Conservation (phyloP, 2,329 filamentous ascomycete genomes). For the Neurospora sp. region DNA sequence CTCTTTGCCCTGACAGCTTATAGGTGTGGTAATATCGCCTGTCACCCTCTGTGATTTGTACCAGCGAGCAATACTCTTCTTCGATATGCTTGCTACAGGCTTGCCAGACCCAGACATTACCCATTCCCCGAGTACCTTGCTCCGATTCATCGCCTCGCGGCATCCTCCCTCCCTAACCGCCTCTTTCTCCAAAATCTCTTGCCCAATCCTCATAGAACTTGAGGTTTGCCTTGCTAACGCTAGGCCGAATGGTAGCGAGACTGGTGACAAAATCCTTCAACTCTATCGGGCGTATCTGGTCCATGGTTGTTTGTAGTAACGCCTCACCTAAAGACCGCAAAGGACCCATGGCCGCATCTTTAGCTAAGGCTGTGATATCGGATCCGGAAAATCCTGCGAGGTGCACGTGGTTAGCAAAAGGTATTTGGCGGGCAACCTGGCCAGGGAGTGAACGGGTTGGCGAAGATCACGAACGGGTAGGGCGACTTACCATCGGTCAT, state of each 20-base stretch:
- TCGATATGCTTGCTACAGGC: background rate
- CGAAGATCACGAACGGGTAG: background rate
- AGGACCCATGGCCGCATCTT: constrained; percentile 96
- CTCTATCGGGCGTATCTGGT: constrained; percentile 82
- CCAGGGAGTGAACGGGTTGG: background rate
- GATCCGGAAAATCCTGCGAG: constrained; percentile 87
- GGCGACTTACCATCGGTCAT: constrained; percentile 66
- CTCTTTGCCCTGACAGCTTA: background rate
- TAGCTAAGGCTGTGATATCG: constrained; percentile 91
- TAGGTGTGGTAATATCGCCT: background rate
- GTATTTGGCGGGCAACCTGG: constrained; percentile 6
- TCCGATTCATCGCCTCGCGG: background rate
- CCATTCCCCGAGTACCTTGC: background rate
- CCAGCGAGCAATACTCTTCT: background rate
- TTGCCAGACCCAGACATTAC: background rate
- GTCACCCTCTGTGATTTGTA: background rate
- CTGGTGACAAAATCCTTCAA: constrained; percentile 78
- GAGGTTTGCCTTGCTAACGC: constrained; percentile 75
- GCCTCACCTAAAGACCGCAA: constrained; percentile 83
- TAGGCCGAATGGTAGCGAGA: constrained; percentile 75
- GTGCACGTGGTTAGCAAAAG: background rate
- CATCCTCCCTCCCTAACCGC: constrained; percentile 45
- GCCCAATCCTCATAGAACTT: constrained; percentile 94
- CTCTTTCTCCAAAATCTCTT: constrained; percentile 81
- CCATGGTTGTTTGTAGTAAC: constrained; percentile 82